A percentile compares a stretch with the other conserved stretches of the same genome.
phyloP scores from a whole-genome alignment of 2,329 filamentous ascomycete species.

The Fusarium sp. region DNA sequence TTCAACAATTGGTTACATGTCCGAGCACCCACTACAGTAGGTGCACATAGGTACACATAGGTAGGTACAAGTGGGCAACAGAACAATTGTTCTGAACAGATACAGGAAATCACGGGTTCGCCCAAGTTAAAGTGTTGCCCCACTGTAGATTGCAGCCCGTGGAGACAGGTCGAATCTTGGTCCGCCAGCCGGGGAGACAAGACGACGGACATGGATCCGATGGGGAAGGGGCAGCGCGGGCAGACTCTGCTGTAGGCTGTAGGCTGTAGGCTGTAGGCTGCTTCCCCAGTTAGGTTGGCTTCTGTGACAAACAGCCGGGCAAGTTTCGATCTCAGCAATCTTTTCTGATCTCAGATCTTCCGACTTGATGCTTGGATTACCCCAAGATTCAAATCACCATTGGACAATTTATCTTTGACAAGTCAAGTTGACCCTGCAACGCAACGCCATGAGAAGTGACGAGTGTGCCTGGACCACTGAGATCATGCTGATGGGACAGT shows the following conservation, averaged over 20 bases:
- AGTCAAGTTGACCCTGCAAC: background rate
- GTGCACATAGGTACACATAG: background rate
- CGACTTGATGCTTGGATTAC: constrained; percentile 3
- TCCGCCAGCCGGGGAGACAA: background rate
- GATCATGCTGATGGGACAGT: background rate
- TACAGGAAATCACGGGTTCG: background rate
- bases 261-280: background rate
- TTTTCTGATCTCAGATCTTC: constrained; percentile 25
- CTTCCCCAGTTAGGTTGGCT: background rate
- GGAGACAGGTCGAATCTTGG: background rate
- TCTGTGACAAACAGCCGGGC: background rate
- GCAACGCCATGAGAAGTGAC: background rate
- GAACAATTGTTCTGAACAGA: background rate
- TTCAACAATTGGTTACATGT: background rate
- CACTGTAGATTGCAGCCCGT: background rate
- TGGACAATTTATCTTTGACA: background rate
- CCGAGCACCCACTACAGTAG: background rate
- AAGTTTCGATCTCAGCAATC: constrained; percentile 11
- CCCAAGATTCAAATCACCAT: background rate
- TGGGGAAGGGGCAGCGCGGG: background rate
- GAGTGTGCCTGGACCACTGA: background rate
- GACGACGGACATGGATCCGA: background rate
- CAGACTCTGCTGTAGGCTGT: background rate
- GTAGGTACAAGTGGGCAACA: background rate
- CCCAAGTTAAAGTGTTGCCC: constrained; percentile 14